Conservation (phyloP, 2,329 filamentous ascomycete species). For the Daldinia sp. region DNA sequence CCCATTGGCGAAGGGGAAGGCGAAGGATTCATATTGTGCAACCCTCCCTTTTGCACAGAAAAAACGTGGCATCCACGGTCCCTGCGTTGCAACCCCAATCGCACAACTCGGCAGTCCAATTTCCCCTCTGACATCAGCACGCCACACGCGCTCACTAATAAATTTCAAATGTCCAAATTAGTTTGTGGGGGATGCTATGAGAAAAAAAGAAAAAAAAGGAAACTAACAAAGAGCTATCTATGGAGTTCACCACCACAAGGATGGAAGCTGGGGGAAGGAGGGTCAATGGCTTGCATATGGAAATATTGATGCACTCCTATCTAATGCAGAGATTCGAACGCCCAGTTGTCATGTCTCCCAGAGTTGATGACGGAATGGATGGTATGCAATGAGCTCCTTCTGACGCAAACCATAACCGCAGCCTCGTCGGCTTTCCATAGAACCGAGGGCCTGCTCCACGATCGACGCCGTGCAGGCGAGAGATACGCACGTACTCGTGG, state of each 20-base stretch:
- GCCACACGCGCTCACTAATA: slow-evolving; percentile 21
- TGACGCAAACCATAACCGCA: slow-evolving; percentile 2
- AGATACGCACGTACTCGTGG: slow-evolving; percentile 14
- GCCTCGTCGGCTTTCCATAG: slow-evolving; percentile 19
- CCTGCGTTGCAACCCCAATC: slow-evolving; percentile 33
- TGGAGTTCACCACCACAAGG: slow-evolving; percentile 3
- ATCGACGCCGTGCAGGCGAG: slow-evolving; percentile 22
- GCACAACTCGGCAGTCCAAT: slow-evolving; percentile 33
- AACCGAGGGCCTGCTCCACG: slow-evolving; percentile 24
- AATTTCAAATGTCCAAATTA: slow-evolving; percentile 13
- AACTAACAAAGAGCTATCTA: slow-evolving; percentile 3
- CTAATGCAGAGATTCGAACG: slow-evolving; percentile 9
- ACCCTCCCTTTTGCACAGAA: slow-evolving; percentile 25
- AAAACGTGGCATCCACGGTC: slow-evolving; percentile 37
- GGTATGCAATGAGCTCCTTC: slow-evolving; percentile 7
- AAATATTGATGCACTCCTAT: slow-evolving; percentile 26
- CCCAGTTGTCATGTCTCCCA: not conserved
- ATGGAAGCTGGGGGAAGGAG: slow-evolving; percentile 4
- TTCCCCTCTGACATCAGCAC: slow-evolving; percentile 34
- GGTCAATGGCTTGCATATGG: slow-evolving; percentile 2
- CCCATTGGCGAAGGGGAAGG: slow-evolving; percentile 12
- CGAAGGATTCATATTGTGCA: slow-evolving; percentile 32
- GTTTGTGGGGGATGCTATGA: not conserved
- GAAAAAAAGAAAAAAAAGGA: not conserved
- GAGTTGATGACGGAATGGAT: not conserved